Conservation (phyloP, 2,329 filamentous ascomycete species). For the Akanthomyces muscarius region DNA sequence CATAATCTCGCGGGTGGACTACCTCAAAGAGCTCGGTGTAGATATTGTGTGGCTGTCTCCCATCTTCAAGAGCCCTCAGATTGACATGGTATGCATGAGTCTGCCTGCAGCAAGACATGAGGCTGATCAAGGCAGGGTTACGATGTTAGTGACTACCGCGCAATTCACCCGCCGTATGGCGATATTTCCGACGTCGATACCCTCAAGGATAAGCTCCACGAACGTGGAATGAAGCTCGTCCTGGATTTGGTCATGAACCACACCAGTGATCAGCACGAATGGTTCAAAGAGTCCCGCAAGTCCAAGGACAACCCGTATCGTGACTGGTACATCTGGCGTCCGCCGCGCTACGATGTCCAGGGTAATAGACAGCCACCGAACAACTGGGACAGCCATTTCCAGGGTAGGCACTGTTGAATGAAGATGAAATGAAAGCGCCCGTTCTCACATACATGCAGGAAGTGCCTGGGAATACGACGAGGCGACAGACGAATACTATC, state of each 20-base stretch:
- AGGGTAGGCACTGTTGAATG: conserved; percentile 22
- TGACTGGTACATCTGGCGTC: conserved; percentile 64
- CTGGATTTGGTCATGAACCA: conserved; percentile 74
- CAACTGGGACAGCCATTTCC: conserved; percentile 47
- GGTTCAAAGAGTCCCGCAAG: conserved; percentile 54
- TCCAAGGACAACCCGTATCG: conserved; percentile 51
- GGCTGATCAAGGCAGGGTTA: conserved; percentile 46
- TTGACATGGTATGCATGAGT: conserved; percentile 52
- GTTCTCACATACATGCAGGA: conserved; percentile 22
- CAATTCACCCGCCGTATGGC: conserved; percentile 63
- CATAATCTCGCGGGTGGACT: conserved; percentile 54
- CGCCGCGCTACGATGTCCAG: conserved; percentile 51
- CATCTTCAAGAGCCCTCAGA: conserved; percentile 50
- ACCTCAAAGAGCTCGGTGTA: conserved; percentile 51
- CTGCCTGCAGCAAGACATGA: background rate
- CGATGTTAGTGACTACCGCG: conserved; percentile 65
- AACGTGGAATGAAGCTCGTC: conserved; percentile 63
- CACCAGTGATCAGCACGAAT: conserved; percentile 54
- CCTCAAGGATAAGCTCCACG: conserved; percentile 57
- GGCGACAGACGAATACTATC: conserved; percentile 50
- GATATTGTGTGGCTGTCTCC: conserved; percentile 55
- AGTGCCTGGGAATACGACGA: conserved; percentile 49
- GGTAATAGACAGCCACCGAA: conserved; percentile 59
- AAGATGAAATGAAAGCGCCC: background rate
- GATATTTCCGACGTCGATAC: conserved; percentile 62